These are phyloP conservation scores for Leucaena leucocephala DNA, from an alignment of 306 rosid species.

Conservation along the genomic window DNA sequence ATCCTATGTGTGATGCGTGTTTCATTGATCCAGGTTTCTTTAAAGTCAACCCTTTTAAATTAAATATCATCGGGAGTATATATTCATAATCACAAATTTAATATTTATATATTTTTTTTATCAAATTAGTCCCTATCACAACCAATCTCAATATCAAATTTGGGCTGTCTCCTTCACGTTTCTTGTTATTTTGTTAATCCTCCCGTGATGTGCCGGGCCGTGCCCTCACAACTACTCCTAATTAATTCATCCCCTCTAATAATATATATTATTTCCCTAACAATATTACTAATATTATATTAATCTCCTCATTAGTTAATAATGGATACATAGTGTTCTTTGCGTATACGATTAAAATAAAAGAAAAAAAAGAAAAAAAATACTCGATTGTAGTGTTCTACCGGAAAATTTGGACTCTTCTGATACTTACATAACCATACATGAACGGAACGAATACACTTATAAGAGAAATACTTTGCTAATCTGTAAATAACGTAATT, in stretches of 20 bases:
- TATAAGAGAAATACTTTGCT: slow-evolving; percentile 16
- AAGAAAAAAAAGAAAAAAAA: background rate
- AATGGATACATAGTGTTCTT: slow-evolving; percentile 23
- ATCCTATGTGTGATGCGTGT: slow-evolving; percentile 36
- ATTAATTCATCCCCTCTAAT: background rate
- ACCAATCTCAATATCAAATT: slow-evolving; percentile 46
- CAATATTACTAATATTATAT: background rate
- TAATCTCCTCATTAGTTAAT: slow-evolving; percentile 1
- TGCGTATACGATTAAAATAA: slow-evolving; percentile 7
- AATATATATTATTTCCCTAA: slow-evolving; percentile 2
- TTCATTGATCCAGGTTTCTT: background rate
- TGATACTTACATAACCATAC: background rate
- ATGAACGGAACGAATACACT: slow-evolving; percentile 12
- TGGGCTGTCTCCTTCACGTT: slow-evolving; percentile 29
- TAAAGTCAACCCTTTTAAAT: slow-evolving; percentile 53
- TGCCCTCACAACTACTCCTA: slow-evolving; percentile 67
- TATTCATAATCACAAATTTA: slow-evolving; percentile 28
- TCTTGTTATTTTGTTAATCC: slow-evolving; percentile 27
- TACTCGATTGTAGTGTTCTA: background rate
- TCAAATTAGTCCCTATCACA: slow-evolving; percentile 22
- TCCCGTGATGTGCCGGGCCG: slow-evolving; percentile 69
- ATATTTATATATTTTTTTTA: background rate
- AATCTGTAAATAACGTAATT: slow-evolving; percentile 9
- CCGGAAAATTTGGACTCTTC: background rate
- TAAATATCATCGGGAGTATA: slow-evolving; percentile 13